Conservation (phyloP, 768 basidiomycete species). For the Tulasnella calospora region DNA sequence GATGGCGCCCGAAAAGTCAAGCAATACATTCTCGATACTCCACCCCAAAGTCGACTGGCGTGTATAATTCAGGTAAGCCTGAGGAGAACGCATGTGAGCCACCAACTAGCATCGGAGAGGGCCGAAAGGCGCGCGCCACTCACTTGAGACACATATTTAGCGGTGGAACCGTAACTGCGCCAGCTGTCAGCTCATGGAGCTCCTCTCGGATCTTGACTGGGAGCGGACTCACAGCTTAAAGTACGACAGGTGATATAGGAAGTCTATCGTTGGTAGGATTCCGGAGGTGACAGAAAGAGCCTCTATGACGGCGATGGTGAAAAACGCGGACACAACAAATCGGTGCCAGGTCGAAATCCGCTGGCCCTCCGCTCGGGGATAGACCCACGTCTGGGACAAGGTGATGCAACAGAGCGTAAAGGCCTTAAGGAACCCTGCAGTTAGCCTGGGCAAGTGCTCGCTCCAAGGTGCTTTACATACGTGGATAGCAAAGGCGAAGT, state of each 20-base stretch:
- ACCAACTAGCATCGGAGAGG: too few species aligned
- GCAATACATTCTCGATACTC: conserved; percentile 36
- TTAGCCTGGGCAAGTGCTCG: conserved; percentile 33
- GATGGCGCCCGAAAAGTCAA: conserved; percentile 37
- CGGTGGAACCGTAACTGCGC: conserved; percentile 34
- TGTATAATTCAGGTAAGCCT: conserved; percentile 36
- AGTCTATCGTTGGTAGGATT: conserved; percentile 31
- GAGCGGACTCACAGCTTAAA: conserved; percentile 34
- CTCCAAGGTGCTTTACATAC: conserved; percentile 31
- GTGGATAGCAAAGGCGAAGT: conserved; percentile 42
- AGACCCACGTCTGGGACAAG: conserved; percentile 37
- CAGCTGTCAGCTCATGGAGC: not conserved
- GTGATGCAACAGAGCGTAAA: conserved; percentile 35
- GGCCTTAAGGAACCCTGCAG: conserved; percentile 27
- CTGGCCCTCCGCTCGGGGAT: conserved; percentile 30
- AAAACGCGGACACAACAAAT: conserved; percentile 31
- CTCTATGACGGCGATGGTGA: conserved; percentile 30
- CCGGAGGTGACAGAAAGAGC: conserved; percentile 29
- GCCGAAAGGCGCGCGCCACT: not conserved
- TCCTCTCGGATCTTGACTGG: not conserved
- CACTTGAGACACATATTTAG: conserved; percentile 43
- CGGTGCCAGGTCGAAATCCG: conserved; percentile 27
- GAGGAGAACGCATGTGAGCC: not conserved
- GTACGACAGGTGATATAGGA: conserved; percentile 34
- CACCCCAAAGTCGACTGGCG: conserved; percentile 37